Evolutionary conservation across 768 basidiomycete species (phyloP), one percentile per base, ranked within the genome.

Genomic region (Termitomyces eurrhizus): DNA sequence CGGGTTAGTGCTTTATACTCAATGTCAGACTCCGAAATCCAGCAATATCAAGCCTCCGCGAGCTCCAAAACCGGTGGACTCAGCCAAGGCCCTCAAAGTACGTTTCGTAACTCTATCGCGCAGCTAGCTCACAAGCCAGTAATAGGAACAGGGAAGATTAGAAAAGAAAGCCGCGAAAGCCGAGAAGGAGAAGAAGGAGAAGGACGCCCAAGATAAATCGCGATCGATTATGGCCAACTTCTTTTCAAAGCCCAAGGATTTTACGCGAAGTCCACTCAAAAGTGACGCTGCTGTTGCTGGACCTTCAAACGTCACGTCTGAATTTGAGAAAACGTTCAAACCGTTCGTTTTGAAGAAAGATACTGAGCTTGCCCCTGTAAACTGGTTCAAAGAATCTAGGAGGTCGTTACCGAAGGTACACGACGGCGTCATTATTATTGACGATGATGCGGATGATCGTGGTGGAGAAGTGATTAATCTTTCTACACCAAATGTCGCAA

Each of bases 331-430:
- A 65, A 78, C 79, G 1, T 97, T 97, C 77, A 87, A 83, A 65
- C 87, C 92, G 1, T 96, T 93, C 70, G 78, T 83, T 5, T 65
- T 90, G 61, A 92, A 90, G 77, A 93, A 89, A 68, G 90, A 85
- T 62, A 82, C 84, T 6, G 76, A 79, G 32, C 66, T 95, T 18
- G 92, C 93, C 3, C 89, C 90, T 0, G 67, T 79, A 42, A 95
- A 94, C 66, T 85, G 84, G 78, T 93, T 91, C 73, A 66, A 73
- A 58, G 72, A 65, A 36, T 64, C 73, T 41, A 74, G 70, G 60
- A 62, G 61, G 52, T 36, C 62, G 37, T 24, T 57, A 35, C 37
- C 64, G 32, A 69, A 64, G 46, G 64, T 65, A 58, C 67, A 65
- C 21, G 75, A 75, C 6, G 77, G 84, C 18, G 77, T 86, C 26